Base-by-base conservation (phyloP, 2,329 filamentous ascomycete species). In the Diaporthe eres region DNA sequence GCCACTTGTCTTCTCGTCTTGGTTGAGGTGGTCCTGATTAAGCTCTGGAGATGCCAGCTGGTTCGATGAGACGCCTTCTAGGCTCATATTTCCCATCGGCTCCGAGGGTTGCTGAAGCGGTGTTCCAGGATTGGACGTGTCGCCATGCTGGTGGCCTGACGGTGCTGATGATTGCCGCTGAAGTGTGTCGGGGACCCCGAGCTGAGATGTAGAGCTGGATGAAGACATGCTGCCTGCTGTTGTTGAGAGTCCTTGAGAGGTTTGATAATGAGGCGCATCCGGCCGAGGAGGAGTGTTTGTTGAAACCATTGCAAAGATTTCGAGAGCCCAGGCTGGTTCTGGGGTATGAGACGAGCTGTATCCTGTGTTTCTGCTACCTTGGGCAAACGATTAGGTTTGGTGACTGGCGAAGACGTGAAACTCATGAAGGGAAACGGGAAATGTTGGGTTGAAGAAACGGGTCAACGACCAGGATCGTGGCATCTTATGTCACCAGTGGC, bases 1-100 rank as follows among this genome's bases (percentile, higher is more conserved):
- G 71, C 72, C 74, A 67, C 76, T 78, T 19, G 71, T 68, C 60
- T 76, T 77, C 51, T 79, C 78, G 44, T 79, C 77, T 19, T 74
- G 55, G 47, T 31, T 19, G 44, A 75, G 57, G 60, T 77, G 73
- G 37, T 75, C 74, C 78, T 61, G 47, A 31, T 76, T 74, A 4
- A 68, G 65, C n/a, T 51, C 67, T 9, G 76, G 71, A 19, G 75
- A 76, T 37, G 75, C 72, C 22, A 76, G 58, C 55, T 74, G 51
- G 9, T 67, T 72, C 8, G 67, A 51, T 39, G 67, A 51, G 34
- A 76, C 68, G 19, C 60, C 73, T n/a, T 76, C 57, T 5, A 74
- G 71, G 44, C 63, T 57, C 28, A 76, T 63, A 37, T 77, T 77
- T n/a, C 74, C 74, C 71, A 76, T 77, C 3, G 65, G 49, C 34